Evolutionary conservation across 2,329 filamentous ascomycete species (phyloP), one percentile per base, ranked within the genome.

Genomic region (Purpureocillium lavendulum): DNA sequence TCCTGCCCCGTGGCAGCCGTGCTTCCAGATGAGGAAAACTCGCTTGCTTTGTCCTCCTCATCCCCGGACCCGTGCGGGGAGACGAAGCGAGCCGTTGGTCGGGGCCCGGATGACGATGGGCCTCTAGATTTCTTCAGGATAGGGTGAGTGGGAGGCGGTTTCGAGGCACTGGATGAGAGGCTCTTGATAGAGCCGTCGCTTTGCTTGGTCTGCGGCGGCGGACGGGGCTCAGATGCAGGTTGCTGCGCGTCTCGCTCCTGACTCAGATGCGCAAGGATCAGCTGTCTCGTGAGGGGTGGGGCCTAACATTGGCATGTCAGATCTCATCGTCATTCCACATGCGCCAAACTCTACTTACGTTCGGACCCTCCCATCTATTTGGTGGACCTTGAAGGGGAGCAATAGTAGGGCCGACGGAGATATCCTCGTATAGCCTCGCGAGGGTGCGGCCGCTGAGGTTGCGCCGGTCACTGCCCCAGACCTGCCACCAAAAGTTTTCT

Each of bases 401-500:
- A 53, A 74, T 70, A 4, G 72, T 76, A 42, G 72, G 66, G 8
- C 75, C 76, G 34, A 67, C 64, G 1, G 77, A 78, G 34, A 81
- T 77, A 26, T 76, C 63, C 49, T 72, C 63, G 48, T 75, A 81
- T 5, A 80, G 58, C 44, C 58, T 67, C 41, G 77, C 75, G 34
- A 81, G 61, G 11, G 67, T 65, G 28, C 60, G 62, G 30, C 73
- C 77, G 35, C 72, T 70, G 35, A 80, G 61, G 39, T 66, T 54
- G 28, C 70, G 66, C 21, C 70, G 64, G 45, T 77, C 62, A 48
- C 77, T 80, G 28, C 76, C 75, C 68, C 75, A 75, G 39, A 81
- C 73, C 50, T 80, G 76, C 71, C 75, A 80, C 77, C 77, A 82
- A 48, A 80, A 79, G 49, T 80, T 76, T 52, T 81, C 77, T 15